Evolutionary conservation across 495 filamentous ascomycete genomes (phyloP).

Genomic region (Endocarpon pusillum): DNA sequence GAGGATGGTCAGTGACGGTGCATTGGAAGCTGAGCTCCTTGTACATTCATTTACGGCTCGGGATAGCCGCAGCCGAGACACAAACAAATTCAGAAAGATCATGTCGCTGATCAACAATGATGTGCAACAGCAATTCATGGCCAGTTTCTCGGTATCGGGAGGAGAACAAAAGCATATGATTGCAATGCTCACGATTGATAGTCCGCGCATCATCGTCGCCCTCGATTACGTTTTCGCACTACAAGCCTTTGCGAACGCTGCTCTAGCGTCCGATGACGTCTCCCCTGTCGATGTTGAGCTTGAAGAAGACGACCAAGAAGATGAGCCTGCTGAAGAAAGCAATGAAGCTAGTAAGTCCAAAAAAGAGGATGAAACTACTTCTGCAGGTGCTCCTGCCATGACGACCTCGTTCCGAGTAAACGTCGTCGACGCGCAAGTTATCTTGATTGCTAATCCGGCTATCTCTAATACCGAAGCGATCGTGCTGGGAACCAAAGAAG

Average conservation of each 20-base stretch:
- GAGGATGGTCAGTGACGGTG: slow-evolving; percentile 85
- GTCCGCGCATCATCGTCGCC: slow-evolving; percentile 84
- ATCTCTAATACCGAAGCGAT: slow-evolving; percentile 85
- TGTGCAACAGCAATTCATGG: slow-evolving; percentile 93
- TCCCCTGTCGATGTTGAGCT: slow-evolving; percentile 33
- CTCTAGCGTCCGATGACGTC: slow-evolving; percentile 43
- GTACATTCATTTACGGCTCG: slow-evolving; percentile 90
- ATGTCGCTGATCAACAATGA: slow-evolving; percentile 92
- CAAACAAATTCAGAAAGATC: slow-evolving; percentile 92
- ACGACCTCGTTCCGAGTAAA: slow-evolving; percentile 81
- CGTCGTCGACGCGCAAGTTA: slow-evolving; percentile 86
- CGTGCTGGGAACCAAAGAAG: slow-evolving; percentile 84
- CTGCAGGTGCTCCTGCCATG: slow-evolving; percentile 34
- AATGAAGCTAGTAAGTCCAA: slow-evolving; percentile 11
- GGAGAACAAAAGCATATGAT: slow-evolving; percentile 71
- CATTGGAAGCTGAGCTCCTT: slow-evolving; percentile 81
- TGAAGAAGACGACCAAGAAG: slow-evolving; percentile 41
- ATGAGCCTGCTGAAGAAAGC: slow-evolving; percentile 21
- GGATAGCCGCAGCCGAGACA: slow-evolving; percentile 69
- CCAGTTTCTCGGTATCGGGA: slow-evolving; percentile 80
- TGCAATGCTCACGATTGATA: slow-evolving; percentile 87
- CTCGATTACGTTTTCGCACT: slow-evolving; percentile 88
- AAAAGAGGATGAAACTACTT: slow-evolving; percentile 10
- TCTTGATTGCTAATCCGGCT: slow-evolving; percentile 85
- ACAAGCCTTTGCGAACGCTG: slow-evolving; percentile 57